These are phyloP conservation scores for Collybia mongolica DNA, from an alignment of 768 basidiomycete genomes.

Conservation along the genomic window DNA sequence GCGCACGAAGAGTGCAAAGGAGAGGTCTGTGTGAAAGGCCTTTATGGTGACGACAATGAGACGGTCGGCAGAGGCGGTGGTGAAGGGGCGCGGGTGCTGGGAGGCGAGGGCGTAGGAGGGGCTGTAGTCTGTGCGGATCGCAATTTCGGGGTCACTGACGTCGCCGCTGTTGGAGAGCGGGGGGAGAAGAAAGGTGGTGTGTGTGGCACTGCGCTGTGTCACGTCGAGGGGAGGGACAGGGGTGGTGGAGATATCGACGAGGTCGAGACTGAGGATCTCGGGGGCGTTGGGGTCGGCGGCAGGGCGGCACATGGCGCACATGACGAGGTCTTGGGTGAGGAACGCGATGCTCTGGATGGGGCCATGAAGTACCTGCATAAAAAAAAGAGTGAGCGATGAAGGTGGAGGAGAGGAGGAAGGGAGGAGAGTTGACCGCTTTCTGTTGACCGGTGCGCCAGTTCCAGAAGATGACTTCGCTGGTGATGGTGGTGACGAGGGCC, in stretches of 20 bases:
- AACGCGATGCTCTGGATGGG: conserved; percentile 5
- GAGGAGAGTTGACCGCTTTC: neutral
- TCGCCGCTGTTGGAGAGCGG: neutral
- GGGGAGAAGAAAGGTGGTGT: neutral
- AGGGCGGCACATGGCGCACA: conserved; percentile 3
- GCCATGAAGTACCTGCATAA: neutral
- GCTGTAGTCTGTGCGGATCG: conserved; percentile 4
- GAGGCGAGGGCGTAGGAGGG: neutral
- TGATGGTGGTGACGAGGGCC: neutral
- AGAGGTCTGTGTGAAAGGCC: neutral
- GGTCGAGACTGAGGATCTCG: conserved; percentile 1
- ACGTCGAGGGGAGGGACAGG: neutral
- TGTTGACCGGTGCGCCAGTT: conserved; percentile 4
- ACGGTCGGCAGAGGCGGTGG: conserved; percentile 6
- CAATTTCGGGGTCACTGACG: neutral
- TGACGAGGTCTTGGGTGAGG: conserved; percentile 1
- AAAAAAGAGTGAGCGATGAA: neutral
- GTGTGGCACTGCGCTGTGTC: neutral
- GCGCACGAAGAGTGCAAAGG: conserved; percentile 1
- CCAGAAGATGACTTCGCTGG: conserved; percentile 7
- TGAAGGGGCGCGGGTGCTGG: conserved; percentile 1
- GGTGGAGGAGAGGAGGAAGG: neutral
- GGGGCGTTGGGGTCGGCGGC: neutral
- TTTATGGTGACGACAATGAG: conserved; percentile 2
- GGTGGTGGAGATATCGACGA: neutral